A percentile compares a stretch with the other conserved stretches of the same genome.
phyloP scores from a whole-genome alignment of 2,329 filamentous ascomycete genomes.

The Bipolaris victoriae region DNA sequence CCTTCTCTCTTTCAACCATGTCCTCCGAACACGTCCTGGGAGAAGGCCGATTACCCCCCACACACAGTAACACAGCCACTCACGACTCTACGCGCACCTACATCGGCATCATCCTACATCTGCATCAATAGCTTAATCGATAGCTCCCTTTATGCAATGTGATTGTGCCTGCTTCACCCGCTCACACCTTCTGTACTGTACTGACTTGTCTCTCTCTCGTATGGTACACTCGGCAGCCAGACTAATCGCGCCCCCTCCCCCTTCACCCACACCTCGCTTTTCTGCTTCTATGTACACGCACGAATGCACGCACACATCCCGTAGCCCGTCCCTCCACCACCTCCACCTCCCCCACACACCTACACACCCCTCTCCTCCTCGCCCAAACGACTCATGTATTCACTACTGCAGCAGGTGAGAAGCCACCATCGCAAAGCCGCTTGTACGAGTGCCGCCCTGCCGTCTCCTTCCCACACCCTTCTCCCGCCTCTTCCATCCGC shows the following conservation, averaged over 20 bases:
- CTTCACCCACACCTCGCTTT: slow-evolving; percentile 5
- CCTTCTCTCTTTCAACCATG: slow-evolving; percentile 7
- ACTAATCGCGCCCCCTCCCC: neutral
- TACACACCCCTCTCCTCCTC: neutral
- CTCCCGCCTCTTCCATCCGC: neutral
- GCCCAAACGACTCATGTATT: neutral
- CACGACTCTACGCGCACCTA: neutral
- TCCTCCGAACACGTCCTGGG: slow-evolving; percentile 7
- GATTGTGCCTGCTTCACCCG: slow-evolving; percentile 17
- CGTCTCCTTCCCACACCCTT: neutral
- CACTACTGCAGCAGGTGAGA: neutral
- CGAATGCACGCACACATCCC: neutral
- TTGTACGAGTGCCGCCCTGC: neutral
- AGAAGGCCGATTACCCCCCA: neutral
- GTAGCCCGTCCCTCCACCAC: neutral
- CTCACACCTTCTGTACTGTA: slow-evolving; percentile 2
- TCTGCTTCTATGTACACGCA: neutral
- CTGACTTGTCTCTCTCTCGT: neutral
- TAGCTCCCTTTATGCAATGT: slow-evolving; percentile 14
- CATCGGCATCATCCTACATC: slow-evolving; percentile 7
- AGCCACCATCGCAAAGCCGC: neutral
- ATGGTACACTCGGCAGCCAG: neutral
- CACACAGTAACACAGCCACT: slow-evolving; percentile 4
- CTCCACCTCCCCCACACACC: neutral
- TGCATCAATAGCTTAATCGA: slow-evolving; percentile 17